These are phyloP conservation scores for Aspergillus glaucus DNA, from an alignment of 2,329 filamentous ascomycete genomes.

Conservation along the genomic window DNA sequence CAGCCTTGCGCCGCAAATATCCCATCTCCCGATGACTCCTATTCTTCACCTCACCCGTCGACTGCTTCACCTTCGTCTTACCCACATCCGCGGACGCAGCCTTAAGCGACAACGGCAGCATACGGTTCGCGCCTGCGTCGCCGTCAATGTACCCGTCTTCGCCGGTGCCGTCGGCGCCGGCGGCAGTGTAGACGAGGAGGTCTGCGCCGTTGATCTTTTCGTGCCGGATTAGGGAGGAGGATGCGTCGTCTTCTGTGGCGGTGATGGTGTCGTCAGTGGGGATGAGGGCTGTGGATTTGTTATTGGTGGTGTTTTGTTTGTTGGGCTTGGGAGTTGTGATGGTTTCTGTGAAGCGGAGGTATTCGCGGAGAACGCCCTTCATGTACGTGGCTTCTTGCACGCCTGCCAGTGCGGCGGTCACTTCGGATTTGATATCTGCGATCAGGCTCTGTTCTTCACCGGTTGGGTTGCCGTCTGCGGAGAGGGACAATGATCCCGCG, in stretches of 20 bases:
- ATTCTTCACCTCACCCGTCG: constrained; percentile 62
- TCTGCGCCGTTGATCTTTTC: constrained; percentile 37
- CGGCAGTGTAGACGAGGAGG: constrained; percentile 25
- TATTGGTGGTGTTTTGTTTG: neutral
- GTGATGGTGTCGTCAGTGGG: constrained; percentile 4
- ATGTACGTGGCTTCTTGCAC: constrained; percentile 44
- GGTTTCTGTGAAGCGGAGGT: constrained; percentile 36
- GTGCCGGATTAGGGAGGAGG: constrained; percentile 22
- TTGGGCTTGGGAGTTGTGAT: constrained; percentile 6
- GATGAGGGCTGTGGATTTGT: neutral
- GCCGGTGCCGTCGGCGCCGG: constrained; percentile 22
- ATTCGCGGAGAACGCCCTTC: constrained; percentile 42
- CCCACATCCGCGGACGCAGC: constrained; percentile 49
- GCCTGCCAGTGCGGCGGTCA: constrained; percentile 42
- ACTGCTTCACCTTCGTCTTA: constrained; percentile 50
- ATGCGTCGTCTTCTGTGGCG: constrained; percentile 5
- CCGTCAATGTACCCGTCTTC: constrained; percentile 21
- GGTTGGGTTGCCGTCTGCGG: constrained; percentile 19
- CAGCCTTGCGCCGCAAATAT: constrained; percentile 69
- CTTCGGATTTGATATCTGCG: constrained; percentile 43
- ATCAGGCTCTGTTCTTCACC: constrained; percentile 40
- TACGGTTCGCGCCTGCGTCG: constrained; percentile 25
- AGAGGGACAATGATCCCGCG: constrained; percentile 8
- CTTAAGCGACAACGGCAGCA: constrained; percentile 65
- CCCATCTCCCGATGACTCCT: constrained; percentile 69